Base-by-base conservation (phyloP, 192 early-diverging fungal species). In the Chytriomyces hyalinus region DNA sequence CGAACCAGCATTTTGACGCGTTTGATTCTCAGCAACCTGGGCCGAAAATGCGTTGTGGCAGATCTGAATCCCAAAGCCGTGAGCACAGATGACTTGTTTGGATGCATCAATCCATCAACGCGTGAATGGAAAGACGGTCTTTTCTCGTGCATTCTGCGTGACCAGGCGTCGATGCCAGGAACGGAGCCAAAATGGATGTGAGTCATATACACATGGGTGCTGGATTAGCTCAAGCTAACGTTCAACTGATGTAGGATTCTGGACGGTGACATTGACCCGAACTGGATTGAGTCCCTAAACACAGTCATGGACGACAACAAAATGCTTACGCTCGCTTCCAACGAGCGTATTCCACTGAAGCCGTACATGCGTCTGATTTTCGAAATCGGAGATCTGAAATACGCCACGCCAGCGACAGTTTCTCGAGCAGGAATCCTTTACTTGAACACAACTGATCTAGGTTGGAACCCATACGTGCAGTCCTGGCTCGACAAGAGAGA, bases 291-390 rank as follows among this genome's bases (percentile, higher is more conserved):
- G 75, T 87, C 85, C 6, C 77, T 91, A 44, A 91, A 91, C 76
- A 91, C 90, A 4, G 90, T 91, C 49, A 91, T 91, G 90, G 90
- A 91, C 68, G 90, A 91, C 79, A 91, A 91, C 82, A 91, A 91
- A 65, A 89, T 91, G 87, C 80, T 91, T 6, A 91, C 90, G 1
- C 70, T 91, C 2, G 90, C 90, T 17, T 81, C 79, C 44, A 91
- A 91, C 80, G 90, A 91, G 74, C 90, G 90, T 78, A 91, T 91
- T 83, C 90, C 90, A 6, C 70, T 91, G 45, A 90, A 91, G 63
- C 82, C 87, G 4, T 82, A 89, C 78, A 89, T 91, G 90, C 75
- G 90, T 46, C 65, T 91, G 15, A 88, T 91, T 65, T 91, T 91
- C 69, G 90, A 91, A 71, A 91, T 91, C 76, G 87, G 85, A 10